phyloP scores from a whole-genome alignment of 306 rosid genomes.

The Medicago lupulina region DNA sequence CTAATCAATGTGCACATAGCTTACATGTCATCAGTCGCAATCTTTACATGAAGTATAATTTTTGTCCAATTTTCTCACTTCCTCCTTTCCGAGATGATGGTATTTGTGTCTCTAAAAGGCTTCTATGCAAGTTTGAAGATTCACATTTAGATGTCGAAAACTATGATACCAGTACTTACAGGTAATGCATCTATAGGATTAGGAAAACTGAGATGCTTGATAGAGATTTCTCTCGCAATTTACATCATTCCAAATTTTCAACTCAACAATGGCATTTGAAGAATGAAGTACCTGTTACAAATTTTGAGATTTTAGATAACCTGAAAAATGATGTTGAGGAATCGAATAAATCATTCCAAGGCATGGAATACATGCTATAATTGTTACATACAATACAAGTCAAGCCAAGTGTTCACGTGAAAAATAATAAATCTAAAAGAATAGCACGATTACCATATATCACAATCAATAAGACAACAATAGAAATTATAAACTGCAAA shows the following conservation, averaged over 20 bases:
- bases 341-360: conserved; percentile 5
- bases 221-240: not conserved
- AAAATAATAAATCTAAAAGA: not conserved
- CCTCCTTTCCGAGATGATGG: not conserved
- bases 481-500: conserved; percentile 14
- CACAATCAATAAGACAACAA: conserved; percentile 17
- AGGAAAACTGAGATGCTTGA: conserved; percentile 10
- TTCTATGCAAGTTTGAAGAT: conserved; percentile 18
- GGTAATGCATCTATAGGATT: not conserved
- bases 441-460: conserved; percentile 5
- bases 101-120: conserved; percentile 4
- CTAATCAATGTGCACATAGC: not conserved
- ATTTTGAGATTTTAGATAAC: conserved; percentile 21
- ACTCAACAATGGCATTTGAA: conserved; percentile 12
- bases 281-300: not conserved
- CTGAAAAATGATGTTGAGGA: conserved; percentile 31
- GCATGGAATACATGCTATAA: conserved; percentile 10
- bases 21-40: not conserved
- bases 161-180: conserved; percentile 1
- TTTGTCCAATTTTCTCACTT: not conserved
- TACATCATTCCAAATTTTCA: not conserved
- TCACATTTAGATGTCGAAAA: conserved; percentile 7
- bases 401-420: conserved; percentile 2
- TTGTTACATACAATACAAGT: conserved; percentile 1
- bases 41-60: not conserved